Percentiles rank a stretch among this genome's conserved stretches.
These are phyloP conservation scores for Immersiella caudata DNA, from an alignment of 495 filamentous ascomycete species.

Conservation along the genomic window DNA sequence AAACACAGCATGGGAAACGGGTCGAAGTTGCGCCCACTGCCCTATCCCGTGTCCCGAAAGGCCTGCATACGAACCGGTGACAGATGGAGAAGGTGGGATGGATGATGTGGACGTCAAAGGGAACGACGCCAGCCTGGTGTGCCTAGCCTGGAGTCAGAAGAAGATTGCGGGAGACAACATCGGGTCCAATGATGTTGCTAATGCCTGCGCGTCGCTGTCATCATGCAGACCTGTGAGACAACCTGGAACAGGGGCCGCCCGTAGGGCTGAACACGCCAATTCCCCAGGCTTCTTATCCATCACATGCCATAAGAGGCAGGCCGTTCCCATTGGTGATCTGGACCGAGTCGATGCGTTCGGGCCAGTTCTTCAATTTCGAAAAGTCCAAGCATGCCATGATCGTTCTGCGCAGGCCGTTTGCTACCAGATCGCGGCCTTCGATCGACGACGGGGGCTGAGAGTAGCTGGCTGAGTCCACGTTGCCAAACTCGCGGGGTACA, in stretches of 20 bases:
- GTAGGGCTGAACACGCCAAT: neutral
- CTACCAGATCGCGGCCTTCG: neutral
- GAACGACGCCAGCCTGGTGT: neutral
- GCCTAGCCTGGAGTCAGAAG: conserved; percentile 1
- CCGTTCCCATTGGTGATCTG: neutral
- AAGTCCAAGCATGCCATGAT: neutral
- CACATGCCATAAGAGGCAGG: neutral
- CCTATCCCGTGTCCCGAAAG: neutral
- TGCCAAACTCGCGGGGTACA: neutral
- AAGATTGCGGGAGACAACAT: neutral
- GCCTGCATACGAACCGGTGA: neutral
- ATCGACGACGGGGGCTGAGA: neutral
- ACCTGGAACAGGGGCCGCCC: neutral
- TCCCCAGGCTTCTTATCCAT: neutral
- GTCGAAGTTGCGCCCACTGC: neutral
- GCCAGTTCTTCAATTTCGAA: neutral
- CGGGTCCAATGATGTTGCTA: neutral
- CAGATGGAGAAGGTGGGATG: neutral
- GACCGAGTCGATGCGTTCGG: no score
- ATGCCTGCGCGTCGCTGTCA: neutral
- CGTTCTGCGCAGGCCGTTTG: neutral
- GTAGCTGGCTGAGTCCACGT: neutral
- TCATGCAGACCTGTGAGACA: neutral
- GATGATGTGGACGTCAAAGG: neutral
- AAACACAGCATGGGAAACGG: neutral